phyloP scores from a whole-genome alignment of 2,329 filamentous ascomycete species.

The Claviceps arundinis region DNA sequence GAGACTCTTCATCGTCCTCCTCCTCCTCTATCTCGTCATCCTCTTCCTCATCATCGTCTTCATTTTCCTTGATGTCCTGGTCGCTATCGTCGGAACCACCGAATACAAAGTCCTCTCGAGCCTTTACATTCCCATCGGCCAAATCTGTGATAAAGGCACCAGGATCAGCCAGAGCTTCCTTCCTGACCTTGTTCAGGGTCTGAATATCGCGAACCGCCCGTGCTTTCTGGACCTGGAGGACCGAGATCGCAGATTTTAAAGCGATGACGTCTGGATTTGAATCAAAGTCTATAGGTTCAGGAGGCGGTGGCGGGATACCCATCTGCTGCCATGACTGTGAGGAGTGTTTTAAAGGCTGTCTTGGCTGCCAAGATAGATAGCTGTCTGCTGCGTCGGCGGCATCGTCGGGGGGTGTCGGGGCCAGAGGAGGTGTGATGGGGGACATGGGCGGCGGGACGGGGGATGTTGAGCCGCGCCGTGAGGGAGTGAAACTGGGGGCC shows the following conservation, averaged over 20 bases:
- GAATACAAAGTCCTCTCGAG: constrained; percentile 5
- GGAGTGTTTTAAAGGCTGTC: constrained; percentile 30
- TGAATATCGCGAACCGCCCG: constrained; percentile 66
- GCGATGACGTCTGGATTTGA: constrained; percentile 78
- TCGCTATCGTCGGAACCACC: constrained; percentile 15
- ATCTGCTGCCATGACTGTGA: constrained; percentile 25
- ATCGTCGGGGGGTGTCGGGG: constrained; percentile 20
- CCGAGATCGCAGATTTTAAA: constrained; percentile 69
- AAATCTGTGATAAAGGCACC: constrained; percentile 59
- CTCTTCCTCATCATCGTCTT: constrained; percentile 10
- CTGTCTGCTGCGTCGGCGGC: constrained; percentile 5
- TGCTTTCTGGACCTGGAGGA: constrained; percentile 74
- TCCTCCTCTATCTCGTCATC: constrained; percentile 10
- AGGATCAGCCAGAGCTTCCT: constrained; percentile 57
- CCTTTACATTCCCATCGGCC: constrained; percentile 42
- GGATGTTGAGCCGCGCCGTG: constrained; percentile 28
- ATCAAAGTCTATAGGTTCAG: constrained; percentile 42
- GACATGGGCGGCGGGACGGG: constrained; percentile 38
- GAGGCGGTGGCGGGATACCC: constrained; percentile 32
- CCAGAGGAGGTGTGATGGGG: constrained; percentile 39
- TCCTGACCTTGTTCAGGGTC: constrained; percentile 54
- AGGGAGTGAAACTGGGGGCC: constrained; percentile 6
- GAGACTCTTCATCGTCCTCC: constrained; percentile 16
- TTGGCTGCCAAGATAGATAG: constrained; percentile 12
- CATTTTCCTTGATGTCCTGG: constrained; percentile 15